phyloP scores from a whole-genome alignment of 345 rosid species.

The Streptanthus diversifolius region DNA sequence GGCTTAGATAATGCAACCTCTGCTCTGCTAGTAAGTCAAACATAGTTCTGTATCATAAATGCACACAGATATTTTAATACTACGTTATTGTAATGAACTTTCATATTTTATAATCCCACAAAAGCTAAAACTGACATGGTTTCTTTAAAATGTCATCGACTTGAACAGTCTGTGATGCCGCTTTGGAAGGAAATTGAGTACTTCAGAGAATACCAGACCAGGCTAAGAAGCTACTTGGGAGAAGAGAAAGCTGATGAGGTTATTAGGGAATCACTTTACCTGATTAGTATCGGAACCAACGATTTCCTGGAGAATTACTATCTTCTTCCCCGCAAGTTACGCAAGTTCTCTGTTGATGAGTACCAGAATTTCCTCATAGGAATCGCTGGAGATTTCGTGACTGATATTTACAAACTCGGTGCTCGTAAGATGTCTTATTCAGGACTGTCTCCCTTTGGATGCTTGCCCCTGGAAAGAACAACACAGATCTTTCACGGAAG shows the following conservation, averaged over 20 bases:
- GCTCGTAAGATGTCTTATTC: conserved; percentile 55
- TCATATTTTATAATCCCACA: not conserved
- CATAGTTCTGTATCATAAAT: not conserved
- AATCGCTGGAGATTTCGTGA: conserved; percentile 50
- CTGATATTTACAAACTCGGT: conserved; percentile 57
- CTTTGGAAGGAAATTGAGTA: conserved; percentile 76
- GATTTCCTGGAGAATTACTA: conserved; percentile 83
- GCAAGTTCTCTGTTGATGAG: conserved; percentile 40
- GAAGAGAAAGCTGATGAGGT: conserved; percentile 47
- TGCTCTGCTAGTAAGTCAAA: conserved; percentile 58
- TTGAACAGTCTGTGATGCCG: conserved; percentile 70
- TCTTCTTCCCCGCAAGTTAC: conserved; percentile 39
- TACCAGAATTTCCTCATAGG: conserved; percentile 57
- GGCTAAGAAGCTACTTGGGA: conserved; percentile 49
- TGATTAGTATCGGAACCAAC: conserved; percentile 80
- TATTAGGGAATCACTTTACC: conserved; percentile 54
- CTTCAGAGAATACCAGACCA: conserved; percentile 63
- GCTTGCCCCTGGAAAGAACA: conserved; percentile 77
- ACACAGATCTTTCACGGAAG: conserved; percentile 45
- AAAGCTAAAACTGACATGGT: not conserved
- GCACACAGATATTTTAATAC: not conserved
- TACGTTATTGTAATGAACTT: not conserved
- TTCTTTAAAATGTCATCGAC: not conserved
- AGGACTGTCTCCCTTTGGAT: conserved; percentile 81
- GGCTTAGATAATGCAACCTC: conserved; percentile 82